Percentiles rank a stretch among this genome's conserved stretches.
phyloP scores from a whole-genome alignment of 2,329 filamentous ascomycete genomes.

The Verticillium klebahnii region DNA sequence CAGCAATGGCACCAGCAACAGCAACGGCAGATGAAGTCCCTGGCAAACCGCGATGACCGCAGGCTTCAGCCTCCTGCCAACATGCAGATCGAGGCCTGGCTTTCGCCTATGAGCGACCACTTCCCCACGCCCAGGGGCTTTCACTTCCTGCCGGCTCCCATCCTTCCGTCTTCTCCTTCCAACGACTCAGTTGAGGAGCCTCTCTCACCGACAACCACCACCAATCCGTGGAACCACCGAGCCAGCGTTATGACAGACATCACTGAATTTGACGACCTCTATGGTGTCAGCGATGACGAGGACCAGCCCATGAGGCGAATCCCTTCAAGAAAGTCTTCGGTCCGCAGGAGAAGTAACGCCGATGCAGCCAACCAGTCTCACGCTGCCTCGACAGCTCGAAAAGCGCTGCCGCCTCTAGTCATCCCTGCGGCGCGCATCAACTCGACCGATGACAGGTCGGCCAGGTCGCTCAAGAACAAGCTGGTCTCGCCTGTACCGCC shows the following conservation, averaged over 20 bases:
- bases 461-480: constrained; percentile 36
- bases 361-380: constrained; percentile 17
- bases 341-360: constrained; percentile 39
- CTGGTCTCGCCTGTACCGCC: constrained; percentile 55
- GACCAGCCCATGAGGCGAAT: constrained; percentile 23
- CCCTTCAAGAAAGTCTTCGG: constrained; percentile 24
- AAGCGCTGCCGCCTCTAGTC: constrained; percentile 42
- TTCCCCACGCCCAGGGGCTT: constrained; percentile 69
- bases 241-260: constrained; percentile 58
- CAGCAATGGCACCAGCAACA: constrained; percentile 18
- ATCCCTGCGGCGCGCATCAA: constrained; percentile 40
- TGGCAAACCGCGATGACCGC: background rate
- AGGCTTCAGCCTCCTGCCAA: background rate
- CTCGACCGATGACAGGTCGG: constrained; percentile 35
- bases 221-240: constrained; percentile 58
- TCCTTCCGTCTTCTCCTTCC: constrained; percentile 58
- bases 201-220: constrained; percentile 51
- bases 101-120: constrained; percentile 57
- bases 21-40: background rate
- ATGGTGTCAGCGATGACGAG: constrained; percentile 81
- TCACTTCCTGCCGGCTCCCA: constrained; percentile 59
- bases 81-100: constrained; percentile 33
- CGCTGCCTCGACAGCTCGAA: constrained; percentile 15
- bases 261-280: constrained; percentile 80
- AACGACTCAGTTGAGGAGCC: constrained; percentile 45